phyloP scores from a whole-genome alignment of 2,329 filamentous ascomycete species.

The Aspergillus fructus region DNA sequence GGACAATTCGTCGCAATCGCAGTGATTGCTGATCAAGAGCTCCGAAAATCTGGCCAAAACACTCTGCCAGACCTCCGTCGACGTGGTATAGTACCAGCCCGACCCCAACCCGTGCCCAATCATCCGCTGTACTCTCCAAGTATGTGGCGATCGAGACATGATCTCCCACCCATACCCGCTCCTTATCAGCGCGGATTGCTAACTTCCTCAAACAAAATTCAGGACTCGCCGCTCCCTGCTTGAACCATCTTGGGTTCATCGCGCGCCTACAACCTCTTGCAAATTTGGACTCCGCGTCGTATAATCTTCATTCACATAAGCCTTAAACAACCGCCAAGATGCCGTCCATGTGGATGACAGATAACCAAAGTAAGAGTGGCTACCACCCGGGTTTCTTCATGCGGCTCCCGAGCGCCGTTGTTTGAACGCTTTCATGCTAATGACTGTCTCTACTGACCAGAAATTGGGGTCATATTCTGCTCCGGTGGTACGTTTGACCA shows the following conservation, averaged over 20 bases:
- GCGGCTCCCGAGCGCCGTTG: not conserved
- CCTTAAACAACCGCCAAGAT: conserved; percentile 47
- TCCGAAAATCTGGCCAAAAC: not conserved
- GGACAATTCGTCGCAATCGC: conserved; percentile 7
- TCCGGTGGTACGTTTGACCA: conserved; percentile 73
- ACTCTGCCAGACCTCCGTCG: not conserved
- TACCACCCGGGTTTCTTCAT: not conserved
- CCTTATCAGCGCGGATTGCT: conserved; percentile 5
- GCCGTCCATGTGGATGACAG: conserved; percentile 94
- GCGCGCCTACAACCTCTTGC: not conserved
- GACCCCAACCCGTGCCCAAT: not conserved
- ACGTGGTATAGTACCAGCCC: not conserved
- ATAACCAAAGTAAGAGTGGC: conserved; percentile 76
- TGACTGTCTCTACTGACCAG: conserved; percentile 50
- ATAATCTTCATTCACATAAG: not conserved
- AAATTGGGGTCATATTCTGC: conserved; percentile 97
- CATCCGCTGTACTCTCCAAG: not conserved
- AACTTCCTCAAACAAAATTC: conserved; percentile 2
- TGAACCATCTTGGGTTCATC: not conserved
- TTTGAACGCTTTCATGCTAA: conserved; percentile 18
- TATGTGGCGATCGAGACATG: not conserved
- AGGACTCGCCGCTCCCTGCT: not conserved
- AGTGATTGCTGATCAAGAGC: conserved; percentile 11
- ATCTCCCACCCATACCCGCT: not conserved
- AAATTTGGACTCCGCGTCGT: not conserved